A percentile compares a stretch with the other conserved stretches of the same genome.
phyloP scores from a whole-genome alignment of 768 basidiomycete species.

The Boletus subcaerulescens region DNA sequence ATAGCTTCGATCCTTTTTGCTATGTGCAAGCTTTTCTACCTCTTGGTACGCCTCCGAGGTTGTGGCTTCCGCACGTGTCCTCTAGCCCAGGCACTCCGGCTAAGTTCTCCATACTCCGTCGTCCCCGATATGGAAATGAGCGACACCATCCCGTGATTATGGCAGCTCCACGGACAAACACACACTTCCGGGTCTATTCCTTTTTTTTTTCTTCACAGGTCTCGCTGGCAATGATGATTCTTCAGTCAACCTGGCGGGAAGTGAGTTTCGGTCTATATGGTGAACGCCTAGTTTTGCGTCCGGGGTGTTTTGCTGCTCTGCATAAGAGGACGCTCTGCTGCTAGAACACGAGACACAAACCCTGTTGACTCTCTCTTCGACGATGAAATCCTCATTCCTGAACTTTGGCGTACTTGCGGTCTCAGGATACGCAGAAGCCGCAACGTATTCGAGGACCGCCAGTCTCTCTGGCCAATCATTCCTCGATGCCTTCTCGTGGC shows the following conservation, averaged over 20 bases:
- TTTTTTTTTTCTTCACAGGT: neutral
- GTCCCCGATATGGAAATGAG: neutral
- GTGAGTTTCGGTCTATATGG: neutral
- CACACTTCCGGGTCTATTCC: neutral
- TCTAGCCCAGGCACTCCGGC: neutral
- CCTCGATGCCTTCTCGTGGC: conserved; percentile 33
- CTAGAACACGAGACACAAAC: neutral
- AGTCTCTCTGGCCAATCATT: conserved; percentile 51
- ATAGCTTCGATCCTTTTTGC: neutral
- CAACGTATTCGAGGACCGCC: conserved; percentile 44
- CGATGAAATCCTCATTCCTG: conserved; percentile 4
- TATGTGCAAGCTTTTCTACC: neutral
- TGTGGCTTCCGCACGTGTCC: neutral
- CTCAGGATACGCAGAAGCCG: conserved; percentile 28
- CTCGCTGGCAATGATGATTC: neutral
- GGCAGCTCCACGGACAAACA: neutral
- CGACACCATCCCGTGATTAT: neutral
- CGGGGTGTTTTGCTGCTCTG: neutral
- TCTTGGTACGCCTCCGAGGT: neutral
- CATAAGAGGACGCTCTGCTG: conserved; percentile 12
- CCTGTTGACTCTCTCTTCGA: neutral
- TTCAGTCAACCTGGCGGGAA: neutral
- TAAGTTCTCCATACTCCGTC: too few relatives aligned
- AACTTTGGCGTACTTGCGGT: conserved; percentile 7
- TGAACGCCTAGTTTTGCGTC: neutral